Conservation (phyloP, 2,329 filamentous ascomycete species). For the Zasmidium cellare region DNA sequence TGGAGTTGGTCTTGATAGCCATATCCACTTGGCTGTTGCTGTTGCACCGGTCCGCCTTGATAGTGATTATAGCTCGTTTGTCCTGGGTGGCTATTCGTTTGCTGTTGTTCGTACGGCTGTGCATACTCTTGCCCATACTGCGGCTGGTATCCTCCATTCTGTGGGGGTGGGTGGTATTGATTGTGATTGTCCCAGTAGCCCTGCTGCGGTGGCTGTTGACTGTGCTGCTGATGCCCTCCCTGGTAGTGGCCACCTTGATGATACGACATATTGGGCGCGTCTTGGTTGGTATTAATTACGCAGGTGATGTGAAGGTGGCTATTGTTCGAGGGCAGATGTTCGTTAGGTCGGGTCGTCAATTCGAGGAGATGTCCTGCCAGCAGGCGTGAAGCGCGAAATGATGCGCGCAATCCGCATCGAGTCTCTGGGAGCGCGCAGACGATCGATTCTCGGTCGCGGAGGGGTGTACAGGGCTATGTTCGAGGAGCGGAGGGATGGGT, state of each 20-base stretch:
- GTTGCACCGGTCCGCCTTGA: constrained; percentile 30
- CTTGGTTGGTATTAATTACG: not conserved
- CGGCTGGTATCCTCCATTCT: constrained; percentile 26
- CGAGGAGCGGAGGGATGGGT: not conserved
- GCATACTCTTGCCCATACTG: constrained; percentile 20
- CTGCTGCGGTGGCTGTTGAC: no score
- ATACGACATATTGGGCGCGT: constrained; percentile 50
- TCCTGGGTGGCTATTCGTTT: constrained; percentile 24
- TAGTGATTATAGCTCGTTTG: constrained; percentile 27
- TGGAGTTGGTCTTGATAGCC: constrained; percentile 21
- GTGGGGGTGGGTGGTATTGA: constrained; percentile 23
- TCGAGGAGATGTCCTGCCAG: constrained; percentile 15
- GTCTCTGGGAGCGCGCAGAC: not conserved
- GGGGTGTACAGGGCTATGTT: not conserved
- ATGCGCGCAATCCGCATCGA: constrained; percentile 9
- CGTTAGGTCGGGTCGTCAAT: constrained; percentile 15
- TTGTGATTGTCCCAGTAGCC: constrained; percentile 27
- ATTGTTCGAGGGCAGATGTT: not conserved
- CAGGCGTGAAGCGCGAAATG: constrained; percentile 8
- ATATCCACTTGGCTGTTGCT: constrained; percentile 25
- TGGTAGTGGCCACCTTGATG: constrained; percentile 54
- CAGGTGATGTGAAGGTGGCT: not conserved
- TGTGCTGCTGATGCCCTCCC: constrained; percentile 20
- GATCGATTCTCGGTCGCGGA: not conserved
- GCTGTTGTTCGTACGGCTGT: constrained; percentile 10